Evolutionary conservation across 176 grass and related monocot genomes (phyloP), one percentile per base, ranked within the genome.

Genomic region (Canna indica): DNA sequence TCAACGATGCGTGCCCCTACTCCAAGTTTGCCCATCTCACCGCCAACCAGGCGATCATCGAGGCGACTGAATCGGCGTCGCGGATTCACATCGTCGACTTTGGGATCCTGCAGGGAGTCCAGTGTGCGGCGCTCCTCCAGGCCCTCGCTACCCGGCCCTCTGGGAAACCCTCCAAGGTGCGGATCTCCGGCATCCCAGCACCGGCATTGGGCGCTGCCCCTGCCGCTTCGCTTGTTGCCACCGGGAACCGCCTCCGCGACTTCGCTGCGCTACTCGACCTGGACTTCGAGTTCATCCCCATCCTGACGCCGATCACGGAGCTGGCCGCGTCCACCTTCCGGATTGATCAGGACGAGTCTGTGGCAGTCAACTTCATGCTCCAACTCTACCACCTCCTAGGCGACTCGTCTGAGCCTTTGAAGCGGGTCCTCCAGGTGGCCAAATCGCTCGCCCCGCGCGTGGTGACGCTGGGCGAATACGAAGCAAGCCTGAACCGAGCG

Each of bases 361-460:
- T 99, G 63, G 82, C 95, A 0, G 80, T 99, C 69, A 99, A 99
- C 79, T 99, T 99, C 87, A 99, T 99, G 95, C 84, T 99, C 38
- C 86, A 90, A 69, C 70, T 99, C 17, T 83, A 93, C 78, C 84
- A 93, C 54, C 81, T 93, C 13, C 76, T 99, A 28, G 86, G 72
- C 13, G 94, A 99, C 69, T 85, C 86, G 13, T 75, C 88, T 24
- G 86, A 86, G 64, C 80, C 66, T 10, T 79, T 99, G 2, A 64
- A 71, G 53, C 81, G 75, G 0, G 72, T 86, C 32, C 87, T 99
- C 36, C 77, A 59, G n/a, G 62, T 99, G 13, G 75, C 82, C 24
- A 90, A 90, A 54, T 93, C 90, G 14, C 90, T 99, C 18, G 27
- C 33, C 28, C 94, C 94, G 0, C 67, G 71, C 48, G 94, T 93